A percentile compares a stretch with the other conserved stretches of the same genome.
phyloP scores from a whole-genome alignment of 495 filamentous ascomycete species.

The Cercophora scortea region DNA sequence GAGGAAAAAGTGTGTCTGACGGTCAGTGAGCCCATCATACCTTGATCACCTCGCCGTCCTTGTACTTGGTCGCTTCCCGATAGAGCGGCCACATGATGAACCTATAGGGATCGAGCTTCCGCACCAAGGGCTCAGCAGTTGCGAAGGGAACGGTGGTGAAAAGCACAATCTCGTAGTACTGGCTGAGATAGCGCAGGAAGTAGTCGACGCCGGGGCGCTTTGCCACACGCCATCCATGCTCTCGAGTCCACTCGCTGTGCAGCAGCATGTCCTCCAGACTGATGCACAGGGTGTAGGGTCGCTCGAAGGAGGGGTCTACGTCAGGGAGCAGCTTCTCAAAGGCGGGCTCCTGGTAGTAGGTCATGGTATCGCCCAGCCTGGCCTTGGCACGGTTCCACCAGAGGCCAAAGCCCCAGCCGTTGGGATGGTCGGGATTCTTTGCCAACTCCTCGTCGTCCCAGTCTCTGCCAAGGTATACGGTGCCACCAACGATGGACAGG shows the following conservation, averaged over 20 bases:
- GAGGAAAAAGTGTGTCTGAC: not conserved
- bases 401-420: conserved; percentile 49
- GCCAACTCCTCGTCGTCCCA: conserved; percentile 71
- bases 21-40: conserved; percentile 40
- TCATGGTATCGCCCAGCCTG: conserved; percentile 61
- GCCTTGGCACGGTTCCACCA: conserved; percentile 76
- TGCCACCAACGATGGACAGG: conserved; percentile 19
- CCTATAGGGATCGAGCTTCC: conserved; percentile 92
- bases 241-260: conserved; percentile 85
- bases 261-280: conserved; percentile 90
- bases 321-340: conserved; percentile 93
- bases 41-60: conserved; percentile 94
- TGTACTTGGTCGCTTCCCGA: conserved; percentile 89
- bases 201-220: conserved; percentile 96
- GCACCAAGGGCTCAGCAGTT: conserved; percentile 76
- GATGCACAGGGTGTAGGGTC: conserved; percentile 88
- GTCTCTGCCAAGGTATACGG: conserved; percentile 68
- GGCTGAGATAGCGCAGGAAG: conserved; percentile 89
- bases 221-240: conserved; percentile 91
- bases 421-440: conserved; percentile 59
- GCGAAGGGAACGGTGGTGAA: conserved; percentile 81
- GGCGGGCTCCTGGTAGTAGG: conserved; percentile 92
- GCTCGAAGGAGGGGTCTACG: conserved; percentile 67
- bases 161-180: conserved; percentile 95
- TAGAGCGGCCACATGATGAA: conserved; percentile 94